Conservation (phyloP, 2,329 filamentous ascomycete genomes). For the Lizonia empirigonia region DNA sequence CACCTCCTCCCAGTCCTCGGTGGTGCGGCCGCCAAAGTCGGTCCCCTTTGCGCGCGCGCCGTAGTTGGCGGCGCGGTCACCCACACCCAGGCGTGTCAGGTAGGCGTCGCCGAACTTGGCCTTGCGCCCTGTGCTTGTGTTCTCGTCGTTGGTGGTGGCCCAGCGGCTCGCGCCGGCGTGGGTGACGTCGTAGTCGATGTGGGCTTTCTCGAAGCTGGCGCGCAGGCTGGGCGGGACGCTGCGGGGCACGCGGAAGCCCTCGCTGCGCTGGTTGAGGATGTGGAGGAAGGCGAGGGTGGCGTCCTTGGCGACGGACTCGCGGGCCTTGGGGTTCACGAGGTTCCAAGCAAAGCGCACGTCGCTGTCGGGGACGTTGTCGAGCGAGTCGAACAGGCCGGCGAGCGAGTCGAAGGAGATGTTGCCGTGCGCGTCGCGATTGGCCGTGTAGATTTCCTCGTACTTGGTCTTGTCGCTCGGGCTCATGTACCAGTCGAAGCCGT, state of each 20-base stretch:
- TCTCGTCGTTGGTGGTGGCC: slow-evolving; percentile 78
- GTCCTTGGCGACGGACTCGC: slow-evolving; percentile 87
- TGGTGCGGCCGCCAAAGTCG: slow-evolving; percentile 84
- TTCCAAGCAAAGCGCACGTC: slow-evolving; percentile 96
- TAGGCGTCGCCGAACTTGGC: slow-evolving; percentile 98
- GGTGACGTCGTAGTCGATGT: slow-evolving; percentile 95
- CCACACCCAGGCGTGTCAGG: slow-evolving; percentile 81
- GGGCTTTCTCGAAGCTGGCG: slow-evolving; percentile 88
- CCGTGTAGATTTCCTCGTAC: slow-evolving; percentile 96
- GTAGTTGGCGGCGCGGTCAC: slow-evolving; percentile 72
- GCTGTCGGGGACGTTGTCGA: slow-evolving; percentile 68
- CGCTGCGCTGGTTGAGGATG: slow-evolving; percentile 93
- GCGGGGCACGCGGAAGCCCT: slow-evolving; percentile 91
- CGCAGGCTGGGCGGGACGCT: slow-evolving; percentile 90
- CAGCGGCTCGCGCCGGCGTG: slow-evolving; percentile 77
- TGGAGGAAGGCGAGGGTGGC: slow-evolving; percentile 93
- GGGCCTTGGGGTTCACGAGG: slow-evolving; percentile 89
- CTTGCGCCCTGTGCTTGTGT: slow-evolving; percentile 85
- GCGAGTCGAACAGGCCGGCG: slow-evolving; percentile 79
- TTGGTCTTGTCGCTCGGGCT: slow-evolving; percentile 86
- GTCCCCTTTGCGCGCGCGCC: slow-evolving; percentile 74
- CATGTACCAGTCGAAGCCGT: slow-evolving; percentile 99
- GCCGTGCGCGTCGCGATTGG: slow-evolving; percentile 85
- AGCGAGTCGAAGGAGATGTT: slow-evolving; percentile 76
- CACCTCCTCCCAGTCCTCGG: slow-evolving; percentile 96